phyloP scores from a whole-genome alignment of 2,329 filamentous ascomycete species.

The Fusarium sublunatum region DNA sequence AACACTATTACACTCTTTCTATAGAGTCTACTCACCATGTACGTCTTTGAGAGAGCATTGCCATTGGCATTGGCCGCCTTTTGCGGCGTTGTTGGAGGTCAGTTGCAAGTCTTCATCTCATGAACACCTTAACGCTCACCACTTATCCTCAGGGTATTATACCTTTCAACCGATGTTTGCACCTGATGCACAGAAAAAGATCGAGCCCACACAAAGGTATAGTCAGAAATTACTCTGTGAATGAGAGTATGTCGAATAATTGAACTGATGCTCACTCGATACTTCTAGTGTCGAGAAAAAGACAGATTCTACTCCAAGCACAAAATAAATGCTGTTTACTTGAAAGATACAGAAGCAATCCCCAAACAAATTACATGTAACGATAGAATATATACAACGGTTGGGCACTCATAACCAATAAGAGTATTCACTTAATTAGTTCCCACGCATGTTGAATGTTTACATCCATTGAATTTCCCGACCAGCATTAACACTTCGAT shows the following conservation, averaged over 20 bases:
- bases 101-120: conserved; percentile 17
- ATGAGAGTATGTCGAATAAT: neutral
- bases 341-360: neutral
- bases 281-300: conserved; percentile 22
- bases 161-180: conserved; percentile 53
- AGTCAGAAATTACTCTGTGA: no score
- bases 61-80: conserved; percentile 53
- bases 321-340: conserved; percentile 14
- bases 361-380: neutral
- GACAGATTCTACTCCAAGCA: conserved; percentile 15
- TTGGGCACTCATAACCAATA: neutral
- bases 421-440: neutral
- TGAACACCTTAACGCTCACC: conserved; percentile 12
- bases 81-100: conserved; percentile 53
- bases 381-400: neutral
- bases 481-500: no score
- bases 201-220: conserved; percentile 28
- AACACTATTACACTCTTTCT: neutral
- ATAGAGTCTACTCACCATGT: conserved; percentile 41
- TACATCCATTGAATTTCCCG: no score
- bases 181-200: conserved; percentile 31
- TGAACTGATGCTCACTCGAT: neutral
- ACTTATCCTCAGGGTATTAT: conserved; percentile 48
- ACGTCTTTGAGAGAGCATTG: conserved; percentile 50
- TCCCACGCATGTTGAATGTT: no score